Evolutionary conservation across 2,329 filamentous ascomycete species (phyloP), one percentile per base, ranked within the genome.

Genomic region (Pyrenophora graminea): DNA sequence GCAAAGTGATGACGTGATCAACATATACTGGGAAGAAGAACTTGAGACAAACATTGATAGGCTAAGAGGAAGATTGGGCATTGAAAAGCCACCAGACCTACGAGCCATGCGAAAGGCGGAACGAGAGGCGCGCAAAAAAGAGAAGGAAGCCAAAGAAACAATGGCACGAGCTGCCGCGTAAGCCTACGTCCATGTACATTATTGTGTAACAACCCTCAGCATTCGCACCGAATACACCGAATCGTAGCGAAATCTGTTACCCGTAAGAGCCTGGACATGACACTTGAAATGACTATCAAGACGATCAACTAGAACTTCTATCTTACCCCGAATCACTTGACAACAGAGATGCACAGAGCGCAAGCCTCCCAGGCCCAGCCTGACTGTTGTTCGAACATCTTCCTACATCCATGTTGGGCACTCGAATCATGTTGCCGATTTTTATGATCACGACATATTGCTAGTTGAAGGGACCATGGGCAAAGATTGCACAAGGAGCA

Each of bases 11-110:
- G 90, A 96, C 68, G 79, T 97, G 30, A 92, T 99, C 61, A 97
- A 97, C 73, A 87, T 99, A 1, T 99, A 96, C 70, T 99, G 94
- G 94, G 94, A 99, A 76, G 91, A 97, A 78, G 84, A 93, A 76
- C 75, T 99, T 61, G 87, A 92, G 76, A 89, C 85, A 50, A 87
- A 96, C 73, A 90, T 96, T 21, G 81, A 85, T 44, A 89, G 87
- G 59, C 69, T 99, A 70, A 82, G 94, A 59, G 73, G 68, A 4
- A 82, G 91, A 69, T 71, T 99, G 63, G 87, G 90, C 2, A 91
- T 99, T 47, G 91, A 97, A 78, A 85, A 84, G 69, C 94, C 94
- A 31, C 90, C 92, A 6, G 91, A 97, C 74, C 76, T 97, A 74
- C 82, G 93, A 63, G 82, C 83, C 21, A 90, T 93, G 41, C 81